Evolutionary conservation across 2,329 filamentous ascomycete species (phyloP).

Genomic region (Dryadomyces quercivorus): DNA sequence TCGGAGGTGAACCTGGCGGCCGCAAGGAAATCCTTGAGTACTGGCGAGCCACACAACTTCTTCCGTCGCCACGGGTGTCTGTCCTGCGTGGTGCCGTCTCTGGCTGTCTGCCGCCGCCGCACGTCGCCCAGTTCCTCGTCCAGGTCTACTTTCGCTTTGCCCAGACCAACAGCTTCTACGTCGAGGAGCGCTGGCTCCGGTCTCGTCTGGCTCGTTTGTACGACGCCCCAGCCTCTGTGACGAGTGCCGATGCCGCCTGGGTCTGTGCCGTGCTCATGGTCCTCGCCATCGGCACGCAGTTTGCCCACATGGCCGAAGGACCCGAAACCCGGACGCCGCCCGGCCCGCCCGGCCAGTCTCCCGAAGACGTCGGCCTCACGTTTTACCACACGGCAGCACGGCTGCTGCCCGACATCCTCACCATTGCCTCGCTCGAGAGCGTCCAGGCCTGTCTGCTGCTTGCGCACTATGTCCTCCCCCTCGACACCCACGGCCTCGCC

Average conservation of each 20-base stretch:
- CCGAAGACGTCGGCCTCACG: slow-evolving; percentile 40
- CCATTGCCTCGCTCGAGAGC: slow-evolving; percentile 41
- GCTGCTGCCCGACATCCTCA: slow-evolving; percentile 43
- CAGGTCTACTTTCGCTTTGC: slow-evolving; percentile 35
- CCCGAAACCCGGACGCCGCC: slow-evolving; percentile 16
- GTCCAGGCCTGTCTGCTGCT: slow-evolving; percentile 45
- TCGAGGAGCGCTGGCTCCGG: slow-evolving; percentile 30
- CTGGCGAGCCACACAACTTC: slow-evolving; percentile 24
- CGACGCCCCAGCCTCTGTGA: slow-evolving; percentile 22
- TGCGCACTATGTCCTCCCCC: slow-evolving; percentile 40
- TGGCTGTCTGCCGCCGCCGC: slow-evolving; percentile 30
- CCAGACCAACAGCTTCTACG: slow-evolving; percentile 35
- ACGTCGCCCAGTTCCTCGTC: slow-evolving; percentile 33
- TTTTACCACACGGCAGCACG: slow-evolving; percentile 45
- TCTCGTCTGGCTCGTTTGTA: slow-evolving; percentile 29
- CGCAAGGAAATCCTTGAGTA: slow-evolving; percentile 6
- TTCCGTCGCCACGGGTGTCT: slow-evolving; percentile 23
- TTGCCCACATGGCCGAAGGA: slow-evolving; percentile 35
- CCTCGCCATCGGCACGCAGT: slow-evolving; percentile 38
- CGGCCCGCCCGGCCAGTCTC: slow-evolving; percentile 27
- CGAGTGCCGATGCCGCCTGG: slow-evolving; percentile 27
- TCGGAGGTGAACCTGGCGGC: background rate
- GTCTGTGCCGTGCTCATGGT: slow-evolving; percentile 33
- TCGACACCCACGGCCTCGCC: slow-evolving; percentile 42
- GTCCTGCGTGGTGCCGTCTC: slow-evolving; percentile 22